Conservation (phyloP, 78 protist genomes). For the Dictyostelium firmibasis region DNA sequence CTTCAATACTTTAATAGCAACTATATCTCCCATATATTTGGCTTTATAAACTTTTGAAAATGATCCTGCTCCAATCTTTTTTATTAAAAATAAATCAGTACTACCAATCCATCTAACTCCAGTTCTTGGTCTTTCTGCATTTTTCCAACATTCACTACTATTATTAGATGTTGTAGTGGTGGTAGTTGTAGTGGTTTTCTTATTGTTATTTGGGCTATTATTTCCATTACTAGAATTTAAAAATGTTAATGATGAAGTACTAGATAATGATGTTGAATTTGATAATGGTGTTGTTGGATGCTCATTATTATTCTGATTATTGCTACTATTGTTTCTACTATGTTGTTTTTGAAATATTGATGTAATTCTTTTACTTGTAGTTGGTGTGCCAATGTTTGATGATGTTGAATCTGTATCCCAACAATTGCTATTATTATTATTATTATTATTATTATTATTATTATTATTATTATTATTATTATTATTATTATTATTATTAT, state of each 20-base stretch:
- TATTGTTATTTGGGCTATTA: not conserved
- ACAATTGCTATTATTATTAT: not conserved
- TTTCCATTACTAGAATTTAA: not conserved
- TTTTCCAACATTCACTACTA: constrained; percentile 30
- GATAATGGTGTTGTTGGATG: constrained; percentile 1
- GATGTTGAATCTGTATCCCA: constrained; percentile 12
- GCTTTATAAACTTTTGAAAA: constrained; percentile 81
- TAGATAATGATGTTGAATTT: not conserved
- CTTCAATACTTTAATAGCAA: constrained; percentile 68
- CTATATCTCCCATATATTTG: constrained; percentile 52
- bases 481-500: no score
- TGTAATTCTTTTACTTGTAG: not conserved
- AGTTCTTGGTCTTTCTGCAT: constrained; percentile 47
- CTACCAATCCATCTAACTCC: constrained; percentile 55
- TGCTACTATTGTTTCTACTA: not conserved
- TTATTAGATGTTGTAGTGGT: not conserved
- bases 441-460: no score
- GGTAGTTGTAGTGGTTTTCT: not conserved
- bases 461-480: no score
- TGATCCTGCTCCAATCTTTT: constrained; percentile 76
- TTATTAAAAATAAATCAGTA: constrained; percentile 19
- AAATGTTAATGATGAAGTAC: not conserved
- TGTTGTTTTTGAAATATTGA: not conserved
- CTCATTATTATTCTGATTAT: not conserved
- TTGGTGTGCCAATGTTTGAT: not conserved